Conservation (phyloP, 1,284 basidiomycete genomes). For the Boletus calvinii region DNA sequence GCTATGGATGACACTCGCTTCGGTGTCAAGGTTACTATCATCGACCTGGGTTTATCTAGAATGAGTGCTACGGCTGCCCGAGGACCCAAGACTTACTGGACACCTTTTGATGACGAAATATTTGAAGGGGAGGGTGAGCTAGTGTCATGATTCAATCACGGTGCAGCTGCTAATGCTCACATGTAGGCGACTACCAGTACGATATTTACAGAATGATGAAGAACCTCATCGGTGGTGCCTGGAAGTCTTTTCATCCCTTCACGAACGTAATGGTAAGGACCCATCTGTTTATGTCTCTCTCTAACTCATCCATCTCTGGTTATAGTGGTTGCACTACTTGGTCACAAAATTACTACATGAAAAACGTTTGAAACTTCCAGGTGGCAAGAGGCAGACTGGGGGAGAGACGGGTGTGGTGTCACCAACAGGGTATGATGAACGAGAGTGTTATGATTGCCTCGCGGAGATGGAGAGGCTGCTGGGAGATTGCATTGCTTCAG, state of each 20-base stretch:
- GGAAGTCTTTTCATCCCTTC: constrained; percentile 74
- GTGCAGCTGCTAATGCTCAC: constrained; percentile 7
- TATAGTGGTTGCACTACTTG: constrained; percentile 84
- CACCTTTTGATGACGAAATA: constrained; percentile 75
- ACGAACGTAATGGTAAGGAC: constrained; percentile 85
- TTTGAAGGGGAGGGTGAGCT: constrained; percentile 79
- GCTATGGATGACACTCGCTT: constrained; percentile 58
- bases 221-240: constrained; percentile 53
- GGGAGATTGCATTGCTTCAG: constrained; percentile 19
- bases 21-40: constrained; percentile 80
- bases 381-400: constrained; percentile 19
- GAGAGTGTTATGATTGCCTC: constrained; percentile 34
- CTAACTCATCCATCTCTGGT: constrained; percentile 9
- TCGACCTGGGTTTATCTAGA: constrained; percentile 92
- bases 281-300: not conserved
- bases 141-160: not conserved
- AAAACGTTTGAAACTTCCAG: constrained; percentile 63
- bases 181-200: constrained; percentile 85
- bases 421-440: constrained; percentile 30
- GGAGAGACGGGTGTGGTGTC: constrained; percentile 11
- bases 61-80: constrained; percentile 57
- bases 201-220: constrained; percentile 93
- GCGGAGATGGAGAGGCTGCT: constrained; percentile 34
- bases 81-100: constrained; percentile 58
- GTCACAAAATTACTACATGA: constrained; percentile 64